These are phyloP conservation scores for Starmerella riodocensis DNA, from an alignment of 805 yeast genomes.

Conservation along the genomic window DNA sequence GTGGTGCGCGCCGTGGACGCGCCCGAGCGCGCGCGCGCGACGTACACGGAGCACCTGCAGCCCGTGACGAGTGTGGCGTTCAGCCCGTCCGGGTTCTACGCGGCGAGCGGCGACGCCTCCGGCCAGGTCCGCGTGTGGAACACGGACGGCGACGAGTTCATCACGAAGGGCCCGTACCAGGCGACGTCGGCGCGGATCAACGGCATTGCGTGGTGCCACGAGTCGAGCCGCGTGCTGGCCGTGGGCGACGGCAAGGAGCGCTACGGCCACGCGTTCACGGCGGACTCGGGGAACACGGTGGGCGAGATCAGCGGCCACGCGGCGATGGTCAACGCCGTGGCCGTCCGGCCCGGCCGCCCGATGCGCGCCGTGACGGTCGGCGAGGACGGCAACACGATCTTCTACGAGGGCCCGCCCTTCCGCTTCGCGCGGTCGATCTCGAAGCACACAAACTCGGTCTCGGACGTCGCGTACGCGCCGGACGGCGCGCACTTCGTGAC, in stretches of 20 bases:
- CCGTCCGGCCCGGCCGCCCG: slow-evolving; percentile 76
- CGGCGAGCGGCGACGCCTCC: slow-evolving; percentile 85
- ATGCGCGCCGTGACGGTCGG: slow-evolving; percentile 86
- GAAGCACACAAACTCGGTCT: slow-evolving; percentile 62
- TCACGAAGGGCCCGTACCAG: slow-evolving; percentile 66
- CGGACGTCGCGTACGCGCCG: slow-evolving; percentile 72
- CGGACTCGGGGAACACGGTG: slow-evolving; percentile 91
- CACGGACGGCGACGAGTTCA: slow-evolving; percentile 31
- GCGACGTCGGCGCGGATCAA: slow-evolving; percentile 69
- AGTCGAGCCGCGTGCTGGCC: slow-evolving; percentile 70
- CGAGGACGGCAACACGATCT: slow-evolving; percentile 76
- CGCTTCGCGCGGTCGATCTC: slow-evolving; percentile 63
- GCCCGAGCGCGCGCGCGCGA: slow-evolving; percentile 38
- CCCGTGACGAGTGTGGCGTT: slow-evolving; percentile 74
- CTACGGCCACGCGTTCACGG: slow-evolving; percentile 83
- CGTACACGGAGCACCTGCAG: slow-evolving; percentile 58
- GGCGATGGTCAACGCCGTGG: slow-evolving; percentile 67
- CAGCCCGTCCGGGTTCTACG: slow-evolving; percentile 77
- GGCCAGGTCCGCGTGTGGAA: slow-evolving; percentile 81
- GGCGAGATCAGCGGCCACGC: slow-evolving; percentile 94
- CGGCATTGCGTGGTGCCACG: slow-evolving; percentile 87
- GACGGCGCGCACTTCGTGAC: slow-evolving; percentile 62
- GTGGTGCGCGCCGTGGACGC: slow-evolving; percentile 50
- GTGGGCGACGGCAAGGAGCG: slow-evolving; percentile 90
- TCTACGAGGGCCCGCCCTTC: slow-evolving; percentile 87